Evolutionary conservation across 2,329 filamentous ascomycete species (phyloP).

Genomic region (Aspergillus carbonarius): DNA sequence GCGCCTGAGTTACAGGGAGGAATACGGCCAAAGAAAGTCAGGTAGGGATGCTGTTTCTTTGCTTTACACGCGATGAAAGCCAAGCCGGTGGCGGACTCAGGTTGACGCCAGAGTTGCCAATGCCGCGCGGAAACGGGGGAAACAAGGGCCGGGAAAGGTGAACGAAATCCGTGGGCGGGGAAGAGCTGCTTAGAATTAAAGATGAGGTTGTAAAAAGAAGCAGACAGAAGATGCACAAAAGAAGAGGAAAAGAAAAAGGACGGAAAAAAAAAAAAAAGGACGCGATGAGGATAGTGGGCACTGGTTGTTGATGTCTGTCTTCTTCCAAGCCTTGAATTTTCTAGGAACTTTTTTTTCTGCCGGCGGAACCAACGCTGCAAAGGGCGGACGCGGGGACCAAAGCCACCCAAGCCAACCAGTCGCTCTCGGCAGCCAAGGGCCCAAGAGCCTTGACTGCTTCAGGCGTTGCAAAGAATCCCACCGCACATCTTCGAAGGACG

Average conservation of each 20-base stretch:
- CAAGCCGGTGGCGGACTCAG: constrained; percentile 1
- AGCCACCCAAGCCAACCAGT: too few species aligned
- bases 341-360: constrained; percentile 25
- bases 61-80: constrained; percentile 1
- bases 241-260: constrained; percentile 2
- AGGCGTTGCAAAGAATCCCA: constrained; percentile 11
- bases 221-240: not conserved
- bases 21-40: not conserved
- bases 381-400: constrained; percentile 16
- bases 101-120: constrained; percentile 3
- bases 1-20: not conserved
- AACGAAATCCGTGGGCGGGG: not conserved
- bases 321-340: constrained; percentile 6
- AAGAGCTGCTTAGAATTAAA: not conserved
- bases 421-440: too few species aligned
- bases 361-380: constrained; percentile 17
- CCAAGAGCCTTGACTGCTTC: not conserved
- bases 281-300: not conserved
- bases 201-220: not conserved
- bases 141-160: constrained; percentile 1
- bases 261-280: constrained; percentile 7
- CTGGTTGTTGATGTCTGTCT: not conserved
- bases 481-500: constrained; percentile 2
- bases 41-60: not conserved
- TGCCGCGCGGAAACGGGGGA: constrained; percentile 4